These are phyloP conservation scores for Boletus sp. DNA, from an alignment of 768 basidiomycete genomes.

Conservation along the genomic window DNA sequence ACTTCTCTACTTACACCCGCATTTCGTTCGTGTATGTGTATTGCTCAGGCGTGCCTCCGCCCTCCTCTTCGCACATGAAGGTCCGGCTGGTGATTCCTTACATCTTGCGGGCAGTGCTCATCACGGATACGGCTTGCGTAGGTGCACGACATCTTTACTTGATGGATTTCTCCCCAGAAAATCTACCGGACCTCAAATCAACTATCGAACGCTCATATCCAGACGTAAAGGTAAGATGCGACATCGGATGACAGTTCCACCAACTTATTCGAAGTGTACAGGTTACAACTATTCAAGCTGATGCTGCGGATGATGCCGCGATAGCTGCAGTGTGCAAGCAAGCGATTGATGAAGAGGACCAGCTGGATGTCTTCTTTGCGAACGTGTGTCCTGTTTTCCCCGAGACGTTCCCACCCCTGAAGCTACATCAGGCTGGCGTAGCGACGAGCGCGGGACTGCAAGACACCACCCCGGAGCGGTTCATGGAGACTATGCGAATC, in stretches of 20 bases:
- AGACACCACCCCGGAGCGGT: conserved; percentile 58
- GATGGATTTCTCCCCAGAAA: conserved; percentile 63
- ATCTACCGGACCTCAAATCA: conserved; percentile 67
- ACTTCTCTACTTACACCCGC: conserved; percentile 11
- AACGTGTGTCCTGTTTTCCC: conserved; percentile 53
- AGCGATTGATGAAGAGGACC: conserved; percentile 77
- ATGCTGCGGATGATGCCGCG: conserved; percentile 75
- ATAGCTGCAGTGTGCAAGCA: conserved; percentile 67
- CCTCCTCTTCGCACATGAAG: conserved; percentile 76
- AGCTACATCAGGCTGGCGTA: conserved; percentile 58
- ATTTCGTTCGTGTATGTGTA: not conserved
- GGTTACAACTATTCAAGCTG: conserved; percentile 76
- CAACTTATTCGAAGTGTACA: conserved; percentile 31
- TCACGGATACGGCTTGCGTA: conserved; percentile 26
- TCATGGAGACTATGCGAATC: conserved; percentile 74
- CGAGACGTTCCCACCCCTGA: conserved; percentile 1
- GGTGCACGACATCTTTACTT: conserved; percentile 78
- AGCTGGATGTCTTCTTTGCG: conserved; percentile 92
- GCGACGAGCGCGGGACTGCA: conserved; percentile 43
- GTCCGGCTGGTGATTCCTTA: conserved; percentile 32
- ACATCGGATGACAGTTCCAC: not conserved
- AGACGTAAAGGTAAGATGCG: conserved; percentile 62
- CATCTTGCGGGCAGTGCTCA: conserved; percentile 1
- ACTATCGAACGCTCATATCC: conserved; percentile 67
- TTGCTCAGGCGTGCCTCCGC: conserved; percentile 64